Evolutionary conservation across 176 grass and related monocot genomes (phyloP).

Genomic region (Secale cereale): DNA sequence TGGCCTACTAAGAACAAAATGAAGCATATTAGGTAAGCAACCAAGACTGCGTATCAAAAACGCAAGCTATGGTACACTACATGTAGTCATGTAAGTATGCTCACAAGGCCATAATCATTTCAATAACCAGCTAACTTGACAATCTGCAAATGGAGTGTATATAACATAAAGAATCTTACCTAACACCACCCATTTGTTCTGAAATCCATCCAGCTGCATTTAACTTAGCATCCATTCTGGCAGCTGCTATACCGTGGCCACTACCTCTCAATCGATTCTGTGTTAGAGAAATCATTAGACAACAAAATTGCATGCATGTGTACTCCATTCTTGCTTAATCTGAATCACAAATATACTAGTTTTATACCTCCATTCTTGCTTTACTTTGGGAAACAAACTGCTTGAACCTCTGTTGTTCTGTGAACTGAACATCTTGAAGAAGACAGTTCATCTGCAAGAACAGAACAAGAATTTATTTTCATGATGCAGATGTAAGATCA

Average conservation of each 20-base stretch:
- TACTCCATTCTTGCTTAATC: constrained; percentile 80
- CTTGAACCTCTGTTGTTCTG: constrained; percentile 91
- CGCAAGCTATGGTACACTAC: background rate
- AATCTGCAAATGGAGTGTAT: constrained; percentile 13
- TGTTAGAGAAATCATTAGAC: constrained; percentile 33
- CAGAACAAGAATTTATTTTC: constrained; percentile 10
- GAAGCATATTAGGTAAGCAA: background rate
- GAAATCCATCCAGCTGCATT: constrained; percentile 90
- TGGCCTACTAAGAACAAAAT: background rate
- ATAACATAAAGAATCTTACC: constrained; percentile 50
- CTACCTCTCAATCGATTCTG: constrained; percentile 96
- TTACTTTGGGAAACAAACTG: constrained; percentile 99
- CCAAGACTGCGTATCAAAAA: background rate
- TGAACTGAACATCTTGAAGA: constrained; percentile 99
- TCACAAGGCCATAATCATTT: background rate
- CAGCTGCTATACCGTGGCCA: constrained; percentile 89
- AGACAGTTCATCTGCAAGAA: constrained; percentile 75
- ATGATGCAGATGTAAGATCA: constrained; percentile 10
- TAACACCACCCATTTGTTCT: constrained; percentile 95
- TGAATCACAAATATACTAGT: constrained; percentile 6
- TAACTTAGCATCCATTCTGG: constrained; percentile 96
- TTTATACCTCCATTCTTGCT: constrained; percentile 95
- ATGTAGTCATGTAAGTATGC: background rate
- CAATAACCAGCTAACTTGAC: background rate
- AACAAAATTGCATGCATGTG: constrained; percentile 30